These are phyloP conservation scores for Lentinula sp. DNA, from an alignment of 768 basidiomycete genomes.

Conservation along the genomic window DNA sequence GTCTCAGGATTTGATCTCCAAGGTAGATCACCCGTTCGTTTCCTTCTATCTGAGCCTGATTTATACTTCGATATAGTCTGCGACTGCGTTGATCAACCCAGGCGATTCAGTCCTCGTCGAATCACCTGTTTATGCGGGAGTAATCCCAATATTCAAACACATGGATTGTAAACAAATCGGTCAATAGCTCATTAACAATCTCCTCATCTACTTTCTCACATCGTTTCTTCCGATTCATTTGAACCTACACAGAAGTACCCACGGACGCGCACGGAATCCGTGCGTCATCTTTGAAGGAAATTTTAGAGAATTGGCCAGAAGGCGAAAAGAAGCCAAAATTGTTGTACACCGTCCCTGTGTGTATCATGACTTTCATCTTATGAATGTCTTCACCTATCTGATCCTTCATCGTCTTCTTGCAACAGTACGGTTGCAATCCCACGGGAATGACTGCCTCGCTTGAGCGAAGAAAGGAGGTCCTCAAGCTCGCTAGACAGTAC, in stretches of 20 bases:
- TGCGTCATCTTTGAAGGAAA: constrained; percentile 50
- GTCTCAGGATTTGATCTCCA: constrained; percentile 85
- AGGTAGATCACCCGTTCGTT: constrained; percentile 39
- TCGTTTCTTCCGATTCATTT: background rate
- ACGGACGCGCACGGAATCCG: constrained; percentile 71
- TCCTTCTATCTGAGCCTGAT: too few species aligned
- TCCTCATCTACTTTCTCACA: background rate
- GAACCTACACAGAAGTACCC: constrained; percentile 51
- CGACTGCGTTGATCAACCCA: constrained; percentile 63
- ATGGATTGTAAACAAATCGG: constrained; percentile 56
- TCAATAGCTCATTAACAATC: constrained; percentile 18
- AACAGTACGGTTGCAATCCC: constrained; percentile 80
- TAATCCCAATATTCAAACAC: constrained; percentile 56
- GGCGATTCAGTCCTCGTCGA: constrained; percentile 83
- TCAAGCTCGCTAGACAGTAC: constrained; percentile 65
- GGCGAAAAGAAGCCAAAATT: constrained; percentile 68
- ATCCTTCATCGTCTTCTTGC: background rate
- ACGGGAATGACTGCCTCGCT: constrained; percentile 73
- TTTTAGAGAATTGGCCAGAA: constrained; percentile 70
- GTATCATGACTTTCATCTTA: constrained; percentile 12
- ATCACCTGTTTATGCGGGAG: constrained; percentile 75
- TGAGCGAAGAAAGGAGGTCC: constrained; percentile 64
- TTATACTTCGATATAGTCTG: constrained; percentile 41
- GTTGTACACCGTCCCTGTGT: constrained; percentile 75
- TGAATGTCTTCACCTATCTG: background rate